These are phyloP conservation scores for Lizonia empirigonia DNA, from an alignment of 2,329 filamentous ascomycete species.

Conservation along the genomic window DNA sequence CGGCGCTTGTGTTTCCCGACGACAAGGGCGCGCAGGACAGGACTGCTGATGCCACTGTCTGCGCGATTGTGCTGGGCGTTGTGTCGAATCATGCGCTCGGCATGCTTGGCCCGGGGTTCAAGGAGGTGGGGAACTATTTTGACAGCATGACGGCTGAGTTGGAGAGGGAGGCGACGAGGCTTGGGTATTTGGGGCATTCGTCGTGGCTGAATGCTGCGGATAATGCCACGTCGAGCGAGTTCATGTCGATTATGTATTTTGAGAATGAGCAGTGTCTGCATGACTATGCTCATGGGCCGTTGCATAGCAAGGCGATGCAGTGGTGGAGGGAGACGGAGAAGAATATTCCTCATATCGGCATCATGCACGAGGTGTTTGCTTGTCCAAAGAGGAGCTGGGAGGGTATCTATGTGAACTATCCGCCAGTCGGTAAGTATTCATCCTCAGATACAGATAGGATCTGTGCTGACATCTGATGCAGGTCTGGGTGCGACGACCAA, in stretches of 20 bases:
- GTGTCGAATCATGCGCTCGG: conserved; percentile 17
- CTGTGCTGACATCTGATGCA: background rate
- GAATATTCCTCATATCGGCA: conserved; percentile 12
- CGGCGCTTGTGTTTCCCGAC: conserved; percentile 5
- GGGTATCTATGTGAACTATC: conserved; percentile 20
- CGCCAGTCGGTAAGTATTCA: conserved; percentile 12
- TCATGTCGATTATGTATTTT: conserved; percentile 14
- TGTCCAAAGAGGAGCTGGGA: conserved; percentile 21
- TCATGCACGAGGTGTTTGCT: conserved; percentile 20
- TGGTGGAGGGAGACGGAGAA: conserved; percentile 16
- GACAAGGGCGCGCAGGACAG: conserved; percentile 6
- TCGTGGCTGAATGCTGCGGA: conserved; percentile 10
- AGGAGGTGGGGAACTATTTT: conserved; percentile 11
- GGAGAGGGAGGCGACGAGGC: background rate
- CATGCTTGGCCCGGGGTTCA: conserved; percentile 17
- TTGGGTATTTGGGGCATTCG: conserved; percentile 11
- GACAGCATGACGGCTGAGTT: conserved; percentile 3
- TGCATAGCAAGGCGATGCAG: conserved; percentile 11
- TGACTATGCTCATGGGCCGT: conserved; percentile 14
- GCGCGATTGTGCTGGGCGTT: conserved; percentile 16
- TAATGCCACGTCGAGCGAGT: conserved; percentile 11
- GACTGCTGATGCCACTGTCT: conserved; percentile 2
- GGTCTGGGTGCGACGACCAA: conserved; percentile 17
- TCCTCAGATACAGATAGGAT: too few species aligned
- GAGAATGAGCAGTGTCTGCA: conserved; percentile 19